Evolutionary conservation across 345 rosid species (phyloP), one percentile per base, ranked within the genome.

Genomic region (Diplotaxis tenuifolia): DNA sequence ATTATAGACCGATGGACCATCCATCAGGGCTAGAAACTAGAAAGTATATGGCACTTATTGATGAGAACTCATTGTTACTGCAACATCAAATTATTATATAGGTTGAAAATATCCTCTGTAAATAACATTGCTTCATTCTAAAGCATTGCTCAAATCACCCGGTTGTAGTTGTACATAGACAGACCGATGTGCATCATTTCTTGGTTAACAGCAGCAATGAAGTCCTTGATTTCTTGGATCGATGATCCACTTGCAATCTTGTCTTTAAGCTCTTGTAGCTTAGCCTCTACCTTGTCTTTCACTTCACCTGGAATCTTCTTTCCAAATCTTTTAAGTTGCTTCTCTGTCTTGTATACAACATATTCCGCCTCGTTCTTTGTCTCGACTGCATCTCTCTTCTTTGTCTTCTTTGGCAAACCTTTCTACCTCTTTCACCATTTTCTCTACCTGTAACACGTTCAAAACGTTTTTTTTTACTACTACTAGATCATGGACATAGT

Each of bases 291-390:
- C 80, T 89, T 89, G 76, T 89, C 98, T 68, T 91, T 94, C 18
- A 94, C 92, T 3, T 87, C 83, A 9, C 80, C 90, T 14, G 98
- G 98, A 31, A 94, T 88, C 79, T 94, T 91, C 67, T 94, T 96
- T 53, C 97, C 96, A 0, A 89, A 84, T 76, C 89, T 90, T 80
- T 88, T 88, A 60, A 91, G 83, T 79, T 94, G 98, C 81, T 94
- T 94, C 86, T 94, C 97, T 4, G 96, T 94, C 68, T 91, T 95
- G 83, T 94, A 94, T 14, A 91, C 90, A 0, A 88, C 86, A 0
- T 97, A 94, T 68, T 91, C 98, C 0, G 97, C 97, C 63, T 94
- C 96, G 82, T 94, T 89, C 87, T 94, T 94, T 29, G 98, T 94
- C 84, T 94, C 98, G 9, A 94, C 85, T 1, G 97, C 88, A 5